phyloP scores from a whole-genome alignment of 1,284 basidiomycete genomes.

The Pseudozyma flocculosa region DNA sequence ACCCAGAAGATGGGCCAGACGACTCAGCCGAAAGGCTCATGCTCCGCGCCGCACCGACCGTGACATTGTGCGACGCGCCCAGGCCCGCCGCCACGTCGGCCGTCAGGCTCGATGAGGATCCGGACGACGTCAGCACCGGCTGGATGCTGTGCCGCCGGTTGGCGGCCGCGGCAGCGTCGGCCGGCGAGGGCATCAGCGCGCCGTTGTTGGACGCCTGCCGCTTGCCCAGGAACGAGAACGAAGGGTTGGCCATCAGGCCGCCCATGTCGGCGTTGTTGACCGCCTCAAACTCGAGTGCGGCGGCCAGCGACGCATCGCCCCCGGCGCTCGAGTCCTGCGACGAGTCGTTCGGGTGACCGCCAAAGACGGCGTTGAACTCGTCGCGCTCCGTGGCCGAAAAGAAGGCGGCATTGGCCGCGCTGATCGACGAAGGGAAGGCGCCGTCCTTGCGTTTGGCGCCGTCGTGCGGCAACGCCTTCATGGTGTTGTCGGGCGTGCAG shows the following conservation, averaged over 20 bases:
- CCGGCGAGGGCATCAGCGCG: slow-evolving; percentile 8
- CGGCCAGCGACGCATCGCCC: slow-evolving; percentile 20
- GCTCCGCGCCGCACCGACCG: slow-evolving; percentile 12
- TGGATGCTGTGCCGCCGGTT: slow-evolving; percentile 48
- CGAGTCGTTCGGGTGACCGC: slow-evolving; percentile 5
- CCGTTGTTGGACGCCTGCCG: slow-evolving; percentile 14
- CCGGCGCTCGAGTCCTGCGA: slow-evolving; percentile 8
- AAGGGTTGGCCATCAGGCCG: slow-evolving; percentile 6
- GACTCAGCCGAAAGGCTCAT: slow-evolving; percentile 32
- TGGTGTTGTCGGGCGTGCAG: slow-evolving; percentile 36
- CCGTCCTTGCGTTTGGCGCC: slow-evolving; percentile 11
- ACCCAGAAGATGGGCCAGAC: slow-evolving; percentile 1
- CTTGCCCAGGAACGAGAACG: slow-evolving; percentile 18
- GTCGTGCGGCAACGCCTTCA: slow-evolving; percentile 6
- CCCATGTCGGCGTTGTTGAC: slow-evolving; percentile 19
- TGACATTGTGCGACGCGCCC: no score
- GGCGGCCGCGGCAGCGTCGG: slow-evolving; percentile 21
- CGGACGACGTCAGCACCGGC: slow-evolving; percentile 28
- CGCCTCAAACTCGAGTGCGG: slow-evolving; percentile 31
- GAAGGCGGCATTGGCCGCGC: slow-evolving; percentile 37
- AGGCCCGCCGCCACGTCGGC: no score
- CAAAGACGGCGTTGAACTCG: slow-evolving; percentile 4
- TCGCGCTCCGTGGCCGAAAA: slow-evolving; percentile 22
- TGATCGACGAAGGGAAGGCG: slow-evolving; percentile 22
- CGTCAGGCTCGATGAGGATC: slow-evolving; percentile 20